phyloP scores from a whole-genome alignment of 257 asterid species.

The Solanum bukasovii region DNA sequence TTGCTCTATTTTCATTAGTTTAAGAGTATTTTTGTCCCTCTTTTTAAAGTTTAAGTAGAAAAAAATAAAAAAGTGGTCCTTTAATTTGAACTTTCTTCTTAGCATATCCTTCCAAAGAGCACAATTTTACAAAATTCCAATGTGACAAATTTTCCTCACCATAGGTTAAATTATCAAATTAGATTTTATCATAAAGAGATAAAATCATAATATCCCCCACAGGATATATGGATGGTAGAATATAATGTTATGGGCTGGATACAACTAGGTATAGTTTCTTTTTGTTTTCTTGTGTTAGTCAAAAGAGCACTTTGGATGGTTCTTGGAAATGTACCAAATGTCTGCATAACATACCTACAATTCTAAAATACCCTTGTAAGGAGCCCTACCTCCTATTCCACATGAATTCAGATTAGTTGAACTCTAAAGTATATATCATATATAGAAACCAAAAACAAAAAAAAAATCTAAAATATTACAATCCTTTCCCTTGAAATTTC shows the following conservation, averaged over 20 bases:
- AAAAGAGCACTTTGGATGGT: conserved; percentile 13
- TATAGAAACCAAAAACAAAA: too few relatives aligned
- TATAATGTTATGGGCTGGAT: background rate
- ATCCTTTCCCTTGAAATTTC: background rate
- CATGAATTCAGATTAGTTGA: too few relatives aligned
- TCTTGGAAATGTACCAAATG: background rate
- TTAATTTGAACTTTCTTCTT: background rate
- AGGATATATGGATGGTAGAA: background rate
- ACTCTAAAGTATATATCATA: background rate
- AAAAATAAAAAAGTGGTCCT: background rate
- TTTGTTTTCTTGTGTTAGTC: background rate
- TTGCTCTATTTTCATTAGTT: background rate
- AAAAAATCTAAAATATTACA: background rate
- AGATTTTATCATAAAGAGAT: background rate
- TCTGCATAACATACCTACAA: background rate
- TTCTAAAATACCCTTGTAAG: background rate
- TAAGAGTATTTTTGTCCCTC: background rate
- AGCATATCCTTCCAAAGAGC: conserved; percentile 21
- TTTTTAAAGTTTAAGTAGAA: background rate
- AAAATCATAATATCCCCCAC: background rate
- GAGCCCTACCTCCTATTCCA: too few relatives aligned
- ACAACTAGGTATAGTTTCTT: background rate
- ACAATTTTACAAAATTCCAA: conserved; percentile 3
- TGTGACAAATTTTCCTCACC: background rate
- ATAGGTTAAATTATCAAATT: background rate